These are phyloP conservation scores for Lactifluus subvellereus DNA, from an alignment of 768 basidiomycete species.

Conservation along the genomic window DNA sequence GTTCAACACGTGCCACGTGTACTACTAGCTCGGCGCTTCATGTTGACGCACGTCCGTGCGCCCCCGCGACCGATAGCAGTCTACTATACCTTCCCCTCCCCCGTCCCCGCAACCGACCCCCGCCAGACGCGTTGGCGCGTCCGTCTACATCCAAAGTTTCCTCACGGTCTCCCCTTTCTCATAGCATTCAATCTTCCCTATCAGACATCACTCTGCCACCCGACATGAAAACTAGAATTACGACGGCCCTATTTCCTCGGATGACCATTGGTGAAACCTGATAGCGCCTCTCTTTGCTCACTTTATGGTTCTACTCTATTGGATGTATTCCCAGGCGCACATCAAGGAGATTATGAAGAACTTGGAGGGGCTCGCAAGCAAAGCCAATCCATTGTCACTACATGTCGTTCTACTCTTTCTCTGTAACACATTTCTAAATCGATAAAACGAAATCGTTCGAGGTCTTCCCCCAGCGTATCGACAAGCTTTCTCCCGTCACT, in stretches of 20 bases:
- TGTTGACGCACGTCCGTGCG: no score
- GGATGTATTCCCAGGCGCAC: conserved; percentile 55
- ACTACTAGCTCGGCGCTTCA: no score
- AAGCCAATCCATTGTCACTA: conserved; percentile 85
- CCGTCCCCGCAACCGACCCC: not conserved
- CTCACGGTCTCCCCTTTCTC: not conserved
- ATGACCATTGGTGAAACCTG: no score
- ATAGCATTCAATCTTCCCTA: not conserved
- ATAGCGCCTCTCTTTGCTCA: no score
- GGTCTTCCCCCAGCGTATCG: conserved; percentile 78
- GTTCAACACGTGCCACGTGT: no score
- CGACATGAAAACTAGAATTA: conserved; percentile 83
- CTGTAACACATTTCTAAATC: not conserved
- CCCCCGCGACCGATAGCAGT: no score
- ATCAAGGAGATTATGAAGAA: conserved; percentile 99
- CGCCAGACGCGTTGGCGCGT: not conserved
- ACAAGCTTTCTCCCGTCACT: conserved; percentile 78
- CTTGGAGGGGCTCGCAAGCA: conserved; percentile 97
- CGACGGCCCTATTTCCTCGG: conserved; percentile 38
- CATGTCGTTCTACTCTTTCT: conserved; percentile 38
- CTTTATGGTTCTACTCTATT: not conserved
- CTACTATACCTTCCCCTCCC: not conserved
- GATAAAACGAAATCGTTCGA: conserved; percentile 85
- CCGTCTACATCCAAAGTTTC: not conserved
- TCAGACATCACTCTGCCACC: not conserved